Percentiles rank a stretch among this genome's conserved stretches.
phyloP scores from a whole-genome alignment of 106 monocot genomes.

The Posidonia australis region DNA sequence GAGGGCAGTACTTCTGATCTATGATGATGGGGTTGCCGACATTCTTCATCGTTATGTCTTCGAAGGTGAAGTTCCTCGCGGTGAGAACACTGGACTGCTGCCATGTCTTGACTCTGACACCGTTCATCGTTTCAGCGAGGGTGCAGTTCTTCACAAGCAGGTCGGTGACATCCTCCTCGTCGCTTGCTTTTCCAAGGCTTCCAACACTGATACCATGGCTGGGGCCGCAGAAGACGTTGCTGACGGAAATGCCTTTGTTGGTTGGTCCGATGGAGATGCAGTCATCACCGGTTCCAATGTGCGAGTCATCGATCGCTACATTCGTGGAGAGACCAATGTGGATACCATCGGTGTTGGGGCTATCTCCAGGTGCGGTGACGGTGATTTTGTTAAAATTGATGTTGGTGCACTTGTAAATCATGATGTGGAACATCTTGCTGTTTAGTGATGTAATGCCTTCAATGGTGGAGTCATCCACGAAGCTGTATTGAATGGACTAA shows the following conservation, averaged over 20 bases:
- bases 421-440: constrained; percentile 24
- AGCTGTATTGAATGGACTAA: constrained; percentile 14
- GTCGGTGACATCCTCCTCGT: constrained; percentile 15
- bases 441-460: constrained; percentile 12
- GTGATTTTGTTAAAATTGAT: neutral
- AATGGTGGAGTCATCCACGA: constrained; percentile 7
- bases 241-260: constrained; percentile 1
- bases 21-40: constrained; percentile 20
- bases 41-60: constrained; percentile 10
- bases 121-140: constrained; percentile 8
- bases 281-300: constrained; percentile 20
- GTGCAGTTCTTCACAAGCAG: constrained; percentile 8
- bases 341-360: constrained; percentile 27
- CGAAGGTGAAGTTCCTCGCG: constrained; percentile 6
- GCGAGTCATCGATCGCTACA: constrained; percentile 6
- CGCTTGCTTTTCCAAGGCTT: constrained; percentile 9
- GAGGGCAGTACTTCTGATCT: constrained; percentile 23
- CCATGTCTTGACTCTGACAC: constrained; percentile 19
- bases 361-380: constrained; percentile 11
- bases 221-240: constrained; percentile 12
- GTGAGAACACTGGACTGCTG: neutral
- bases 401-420: constrained; percentile 8
- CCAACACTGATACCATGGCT: constrained; percentile 20
- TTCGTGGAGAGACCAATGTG: constrained; percentile 11
- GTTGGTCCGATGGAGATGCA: constrained; percentile 22